Conservation (phyloP, 495 filamentous ascomycete genomes). For the Baudoinia panamericana region DNA sequence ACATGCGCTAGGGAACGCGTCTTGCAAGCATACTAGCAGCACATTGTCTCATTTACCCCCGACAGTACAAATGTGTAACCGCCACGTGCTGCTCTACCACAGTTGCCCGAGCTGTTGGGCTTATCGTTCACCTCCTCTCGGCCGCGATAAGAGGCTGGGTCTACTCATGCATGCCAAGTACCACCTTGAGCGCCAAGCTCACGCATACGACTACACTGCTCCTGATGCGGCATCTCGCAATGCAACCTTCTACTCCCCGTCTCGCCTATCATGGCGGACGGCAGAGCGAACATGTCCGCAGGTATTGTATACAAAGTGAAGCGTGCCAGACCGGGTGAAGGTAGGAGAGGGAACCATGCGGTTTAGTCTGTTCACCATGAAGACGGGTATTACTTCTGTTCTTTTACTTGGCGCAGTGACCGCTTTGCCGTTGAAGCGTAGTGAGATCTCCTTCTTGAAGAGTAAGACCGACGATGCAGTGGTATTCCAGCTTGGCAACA, state of each 20-base stretch:
- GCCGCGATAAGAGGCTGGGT: too few relatives aligned
- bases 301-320: neutral
- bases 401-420: too few relatives aligned
- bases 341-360: neutral
- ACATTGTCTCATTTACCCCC: too few relatives aligned
- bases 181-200: neutral
- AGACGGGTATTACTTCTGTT: too few relatives aligned
- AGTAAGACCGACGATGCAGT: neutral
- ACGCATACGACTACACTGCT: too few relatives aligned
- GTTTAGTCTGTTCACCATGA: neutral
- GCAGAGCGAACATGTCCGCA: neutral
- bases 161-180: neutral
- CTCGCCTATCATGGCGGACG: neutral
- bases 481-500: conserved; percentile 21
- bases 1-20: too few relatives aligned
- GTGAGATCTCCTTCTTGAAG: neutral
- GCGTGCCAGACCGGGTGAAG: neutral
- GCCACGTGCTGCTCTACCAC: too few relatives aligned
- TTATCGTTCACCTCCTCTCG: too few relatives aligned
- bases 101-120: too few relatives aligned
- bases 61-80: too few relatives aligned
- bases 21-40: too few relatives aligned
- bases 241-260: neutral
- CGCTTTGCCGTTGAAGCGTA: neutral
- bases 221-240: conserved; percentile 2